Base-by-base conservation (phyloP, 2,329 filamentous ascomycete species). In the Biscogniauxia mediterranea region DNA sequence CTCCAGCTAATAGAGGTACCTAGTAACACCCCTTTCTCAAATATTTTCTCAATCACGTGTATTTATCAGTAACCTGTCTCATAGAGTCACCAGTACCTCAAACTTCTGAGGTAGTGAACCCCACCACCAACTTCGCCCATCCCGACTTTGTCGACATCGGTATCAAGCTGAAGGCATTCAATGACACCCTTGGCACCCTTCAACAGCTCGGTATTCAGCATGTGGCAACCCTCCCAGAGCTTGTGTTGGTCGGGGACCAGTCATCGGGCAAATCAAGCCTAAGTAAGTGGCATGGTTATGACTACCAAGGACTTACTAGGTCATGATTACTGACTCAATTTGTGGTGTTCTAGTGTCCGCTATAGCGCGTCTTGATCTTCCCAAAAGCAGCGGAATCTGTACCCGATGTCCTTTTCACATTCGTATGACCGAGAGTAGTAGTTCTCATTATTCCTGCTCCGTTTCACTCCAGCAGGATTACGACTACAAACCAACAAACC, bases 211-310 rank as follows among this genome's bases (percentile, higher is more conserved):
- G 89, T 0, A 85, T 96, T 1, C 85, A 89, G 50, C 84, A 89
- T 19, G 83, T 85, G 6, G 83, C 91, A 0, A 83, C 84, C 0
- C 77, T 96, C 0, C 91, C 92, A 0, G 91, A 91, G 66, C 85
- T 95, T 9, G 89, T 93, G 4, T 84, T 95, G 0, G 85, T 95
- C 0, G 92, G 92, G 0, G 91, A 96, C 54, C 92, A 96, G 69
- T 89, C 85, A 0, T 89, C 91, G 0, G 92, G 92, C 0, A 96
- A 96, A 71, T 91, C 87, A 0, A 91, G 54, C 38, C 38, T 67
- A 9, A 66, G 38, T 46, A 46, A 46, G 38, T 54, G 21, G 76
- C 80, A 59, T 13, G 11, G 51, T 23, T 5, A 21, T 52, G n/a
- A 8, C 49, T 51, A 19, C 17, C n/a, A 19, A n/a, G n/a, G 9